Evolutionary conservation across 257 asterid species (phyloP), one percentile per base, ranked within the genome.

Genomic region (Scutellaria galericulata): DNA sequence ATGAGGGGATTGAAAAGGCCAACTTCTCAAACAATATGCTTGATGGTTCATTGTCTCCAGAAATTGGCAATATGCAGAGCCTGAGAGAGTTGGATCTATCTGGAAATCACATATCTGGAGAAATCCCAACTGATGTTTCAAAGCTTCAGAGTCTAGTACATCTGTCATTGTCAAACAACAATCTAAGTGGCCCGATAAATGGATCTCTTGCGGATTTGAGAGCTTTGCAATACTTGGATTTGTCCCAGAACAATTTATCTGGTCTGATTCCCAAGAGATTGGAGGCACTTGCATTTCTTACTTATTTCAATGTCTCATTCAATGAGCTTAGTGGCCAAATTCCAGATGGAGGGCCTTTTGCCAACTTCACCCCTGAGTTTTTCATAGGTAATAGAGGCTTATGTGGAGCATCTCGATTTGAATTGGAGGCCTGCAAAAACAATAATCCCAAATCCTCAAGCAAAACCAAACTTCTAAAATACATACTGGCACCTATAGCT

Each of bases 331-430:
- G 64, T 9, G 64, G 64, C 31, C 7, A 60, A 60, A 39, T 60
- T 60, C 66, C 66, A 60, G 13, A 39, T 60, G 15, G 48, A n/a
- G 66, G 66, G 31, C 66, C 66, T 37, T 60, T 60, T 60, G 48
- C 7, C 66, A 60, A 60, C 50, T 60, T 60, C 31, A 39, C 66
- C 1, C 7, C 31, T 0, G n/a, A 60, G 48, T 7, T 3, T n/a
- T 60, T 60, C 9, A 10, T 7, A 2, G 50, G 66, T 6, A 60
- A 60, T 39, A 14, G 39, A 4, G 51, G 50, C 15, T 40, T 61
- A 2, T 61, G 67, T 0, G 51, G 67, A 39, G 50, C 11, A 27
- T 9, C 67, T 61, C 67, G 51, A 60, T 60, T 60, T 18, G 1
- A 39, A 60, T 12, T 60, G 45, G 48, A 18, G 31, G 48, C 1